phyloP scores from a whole-genome alignment of 2,329 filamentous ascomycete species.

The Helotiales sp. region DNA sequence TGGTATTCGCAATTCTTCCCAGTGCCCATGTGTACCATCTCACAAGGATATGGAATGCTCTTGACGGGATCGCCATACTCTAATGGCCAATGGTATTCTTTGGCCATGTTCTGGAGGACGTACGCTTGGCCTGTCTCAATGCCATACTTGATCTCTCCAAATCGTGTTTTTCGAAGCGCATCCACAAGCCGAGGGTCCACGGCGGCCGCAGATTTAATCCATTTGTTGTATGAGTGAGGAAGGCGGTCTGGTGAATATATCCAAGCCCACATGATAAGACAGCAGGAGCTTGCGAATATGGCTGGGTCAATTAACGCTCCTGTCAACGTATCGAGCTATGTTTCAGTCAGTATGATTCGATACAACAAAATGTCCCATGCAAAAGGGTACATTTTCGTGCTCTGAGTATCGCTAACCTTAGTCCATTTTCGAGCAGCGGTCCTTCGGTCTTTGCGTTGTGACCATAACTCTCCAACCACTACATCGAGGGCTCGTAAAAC shows the following conservation, averaged over 20 bases:
- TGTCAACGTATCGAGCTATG: slow-evolving; percentile 36
- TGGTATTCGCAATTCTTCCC: slow-evolving; percentile 75
- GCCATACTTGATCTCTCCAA: slow-evolving; percentile 68
- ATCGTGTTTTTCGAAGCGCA: slow-evolving; percentile 66
- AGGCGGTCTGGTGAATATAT: slow-evolving; percentile 73
- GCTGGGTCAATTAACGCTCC: slow-evolving; percentile 60
- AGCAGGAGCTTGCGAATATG: slow-evolving; percentile 71
- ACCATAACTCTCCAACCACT: slow-evolving; percentile 65
- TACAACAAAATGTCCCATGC: background rate
- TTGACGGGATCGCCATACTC: slow-evolving; percentile 71
- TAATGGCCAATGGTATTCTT: slow-evolving; percentile 67
- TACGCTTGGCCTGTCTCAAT: slow-evolving; percentile 68
- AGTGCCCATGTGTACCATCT: slow-evolving; percentile 79
- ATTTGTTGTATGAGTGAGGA: slow-evolving; percentile 73
- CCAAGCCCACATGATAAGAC: slow-evolving; percentile 87
- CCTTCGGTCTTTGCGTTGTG: slow-evolving; percentile 46
- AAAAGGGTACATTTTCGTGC: too few relatives aligned
- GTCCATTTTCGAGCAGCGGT: slow-evolving; percentile 49
- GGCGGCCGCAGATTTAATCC: slow-evolving; percentile 76
- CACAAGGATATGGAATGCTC: slow-evolving; percentile 74
- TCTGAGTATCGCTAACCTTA: too few relatives aligned
- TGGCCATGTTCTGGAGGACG: slow-evolving; percentile 70
- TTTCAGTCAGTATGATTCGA: background rate
- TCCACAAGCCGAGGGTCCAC: slow-evolving; percentile 74
- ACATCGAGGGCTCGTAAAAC: slow-evolving; percentile 72